Evolutionary conservation across 2,329 filamentous ascomycete genomes (phyloP), one percentile per base, ranked within the genome.

Genomic region (Talaromyces sp.): DNA sequence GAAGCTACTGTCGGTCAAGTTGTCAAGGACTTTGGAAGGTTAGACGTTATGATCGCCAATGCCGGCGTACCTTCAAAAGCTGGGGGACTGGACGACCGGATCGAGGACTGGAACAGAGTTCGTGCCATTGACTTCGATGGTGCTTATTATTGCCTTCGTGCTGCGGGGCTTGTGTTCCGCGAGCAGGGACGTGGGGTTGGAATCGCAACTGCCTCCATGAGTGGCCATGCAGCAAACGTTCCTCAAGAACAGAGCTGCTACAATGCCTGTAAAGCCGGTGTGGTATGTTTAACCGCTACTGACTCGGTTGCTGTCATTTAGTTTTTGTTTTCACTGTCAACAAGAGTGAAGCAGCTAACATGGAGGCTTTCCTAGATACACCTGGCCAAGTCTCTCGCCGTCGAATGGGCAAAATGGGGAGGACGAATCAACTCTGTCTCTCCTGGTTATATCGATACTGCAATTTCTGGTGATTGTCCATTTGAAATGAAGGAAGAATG

Each of bases 221-320:
- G 82, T 64, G 89, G 85, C 1, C 86, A 86, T 69, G 85, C 90
- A 63, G 86, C 84, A 69, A 91, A 90, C 69, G 81, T 89, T 57
- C 89, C 88, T 2, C 87, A 90, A 75, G 70, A 85, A 62, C 88
- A 91, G 76, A 80, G 84, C 53, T 90, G 87, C 77, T 93, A 93
- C 84, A 93, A 93, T 71, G 89, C 89, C 31, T 90, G 88, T 76
- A 93, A 93, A 83, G 89, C 90, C 17, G 89, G 86, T 68, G 88
- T 92, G 14, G 52, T 38, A 53, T 53, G 50, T 53, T 29, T 17
- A 1, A 4, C 8, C 2, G 5, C 24, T 27, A n/a, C 26, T 53
- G 7, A 10, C 27, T n/a, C 13, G 3, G 26, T 19, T 19, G 11
- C 24, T 17, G 21, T 19, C 9, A 11, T 31, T 31, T 35, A 4